Percentiles rank a stretch among this genome's conserved stretches.
phyloP scores from a whole-genome alignment of 768 basidiomycete species.

The Tylopilus balloui region DNA sequence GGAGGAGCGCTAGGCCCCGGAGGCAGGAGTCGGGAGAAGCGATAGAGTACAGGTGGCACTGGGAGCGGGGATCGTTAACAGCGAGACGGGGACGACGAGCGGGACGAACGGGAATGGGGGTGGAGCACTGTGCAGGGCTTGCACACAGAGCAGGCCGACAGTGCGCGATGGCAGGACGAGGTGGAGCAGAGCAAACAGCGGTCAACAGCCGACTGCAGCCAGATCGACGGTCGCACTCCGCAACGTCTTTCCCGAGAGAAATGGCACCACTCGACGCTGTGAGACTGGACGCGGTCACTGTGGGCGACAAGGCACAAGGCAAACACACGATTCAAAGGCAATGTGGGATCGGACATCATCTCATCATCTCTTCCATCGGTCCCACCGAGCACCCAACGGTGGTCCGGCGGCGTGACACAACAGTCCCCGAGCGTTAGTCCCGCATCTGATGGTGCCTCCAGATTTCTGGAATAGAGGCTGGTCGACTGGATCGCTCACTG shows the following conservation, averaged over 20 bases:
- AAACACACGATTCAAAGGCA: too few species aligned
- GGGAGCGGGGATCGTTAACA: not conserved
- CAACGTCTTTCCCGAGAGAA: too few species aligned
- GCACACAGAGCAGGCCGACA: conserved; percentile 17
- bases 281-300: too few species aligned
- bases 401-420: too few species aligned
- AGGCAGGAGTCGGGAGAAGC: not conserved
- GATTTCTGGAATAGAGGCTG: not conserved
- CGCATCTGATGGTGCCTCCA: not conserved
- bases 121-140: conserved; percentile 11
- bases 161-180: conserved; percentile 6
- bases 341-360: too few species aligned
- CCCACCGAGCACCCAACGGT: too few species aligned
- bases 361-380: too few species aligned
- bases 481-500: not conserved
- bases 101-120: not conserved
- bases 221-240: too few species aligned
- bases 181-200: conserved; percentile 16
- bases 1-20: conserved; percentile 16
- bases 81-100: not conserved
- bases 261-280: too few species aligned
- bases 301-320: too few species aligned
- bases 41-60: not conserved
- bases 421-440: too few species aligned
- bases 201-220: conserved; percentile 22